Evolutionary conservation across 225 moss, liverwort and hornwort genomes (phyloP).

Genomic region (Antitrichia curtipendula): DNA sequence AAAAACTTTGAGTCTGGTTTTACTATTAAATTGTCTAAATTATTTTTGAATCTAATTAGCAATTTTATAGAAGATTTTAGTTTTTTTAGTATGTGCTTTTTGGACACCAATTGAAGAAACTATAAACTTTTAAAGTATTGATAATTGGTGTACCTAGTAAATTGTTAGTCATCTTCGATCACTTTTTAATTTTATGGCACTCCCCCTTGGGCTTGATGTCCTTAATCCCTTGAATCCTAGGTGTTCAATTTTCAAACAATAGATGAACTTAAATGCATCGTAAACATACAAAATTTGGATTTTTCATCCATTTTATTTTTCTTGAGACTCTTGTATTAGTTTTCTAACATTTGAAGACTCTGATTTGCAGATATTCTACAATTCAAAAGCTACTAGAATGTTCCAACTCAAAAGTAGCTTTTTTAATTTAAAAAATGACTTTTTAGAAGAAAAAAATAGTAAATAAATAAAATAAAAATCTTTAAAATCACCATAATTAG

Average conservation of each 20-base stretch:
- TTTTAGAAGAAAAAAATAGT: background rate
- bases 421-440: fast-evolving
- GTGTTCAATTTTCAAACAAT: no score
- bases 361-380: background rate
- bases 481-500: background rate
- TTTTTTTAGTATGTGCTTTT: background rate
- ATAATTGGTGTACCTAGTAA: background rate
- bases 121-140: no score
- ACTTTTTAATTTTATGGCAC: background rate
- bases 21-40: background rate
- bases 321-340: background rate
- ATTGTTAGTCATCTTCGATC: background rate
- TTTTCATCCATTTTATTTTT: background rate
- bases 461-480: background rate
- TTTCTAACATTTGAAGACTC: background rate
- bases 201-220: background rate
- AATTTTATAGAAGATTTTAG: background rate
- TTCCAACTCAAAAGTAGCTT: background rate
- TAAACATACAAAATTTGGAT: fast-evolving
- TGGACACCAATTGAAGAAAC: background rate
- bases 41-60: background rate
- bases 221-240: fast-evolving
- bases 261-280: background rate
- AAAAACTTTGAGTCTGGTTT: background rate
- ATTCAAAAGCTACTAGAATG: background rate